Evolutionary conservation across 169 alveolate species (phyloP).

Genomic region (Besnoitia besnoiti): DNA sequence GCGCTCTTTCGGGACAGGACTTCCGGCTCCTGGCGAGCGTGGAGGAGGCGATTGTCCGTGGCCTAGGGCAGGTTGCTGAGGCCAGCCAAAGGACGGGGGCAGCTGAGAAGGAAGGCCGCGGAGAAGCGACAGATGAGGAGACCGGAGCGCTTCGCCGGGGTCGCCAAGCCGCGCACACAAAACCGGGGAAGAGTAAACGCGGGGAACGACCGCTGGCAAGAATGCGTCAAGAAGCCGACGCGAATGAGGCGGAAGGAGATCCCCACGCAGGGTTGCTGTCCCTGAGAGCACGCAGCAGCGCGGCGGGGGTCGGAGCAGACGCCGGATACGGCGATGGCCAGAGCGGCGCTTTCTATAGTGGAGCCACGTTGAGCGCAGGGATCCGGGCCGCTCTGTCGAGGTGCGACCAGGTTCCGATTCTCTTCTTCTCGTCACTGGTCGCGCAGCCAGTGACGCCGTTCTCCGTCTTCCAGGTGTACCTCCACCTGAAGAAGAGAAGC

Average conservation of each 20-base stretch:
- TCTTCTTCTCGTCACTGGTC: constrained; percentile 28
- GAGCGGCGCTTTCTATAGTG: neutral
- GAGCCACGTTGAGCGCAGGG: neutral
- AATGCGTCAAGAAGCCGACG: constrained; percentile 47
- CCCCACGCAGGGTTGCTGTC: neutral
- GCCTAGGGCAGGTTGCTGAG: neutral
- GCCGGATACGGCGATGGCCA: neutral
- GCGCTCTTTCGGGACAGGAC: neutral
- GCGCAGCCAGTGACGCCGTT: constrained; percentile 61
- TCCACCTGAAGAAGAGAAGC: constrained; percentile 52
- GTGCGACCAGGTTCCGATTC: neutral
- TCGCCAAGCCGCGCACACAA: neutral
- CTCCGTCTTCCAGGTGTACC: constrained; percentile 52
- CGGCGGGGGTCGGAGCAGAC: neutral
- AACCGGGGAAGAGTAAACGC: neutral
- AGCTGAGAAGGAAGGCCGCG: neutral
- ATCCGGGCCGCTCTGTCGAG: neutral
- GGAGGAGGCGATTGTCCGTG: constrained; percentile 1
- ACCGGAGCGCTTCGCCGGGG: neutral
- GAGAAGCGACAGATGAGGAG: too few species aligned
- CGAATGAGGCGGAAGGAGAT: neutral
- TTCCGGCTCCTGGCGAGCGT: neutral
- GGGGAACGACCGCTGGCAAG: constrained; percentile 10
- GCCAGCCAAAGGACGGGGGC: neutral
- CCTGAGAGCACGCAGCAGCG: neutral